Conservation (phyloP, 2,329 filamentous ascomycete genomes). For the Didymella sp. region DNA sequence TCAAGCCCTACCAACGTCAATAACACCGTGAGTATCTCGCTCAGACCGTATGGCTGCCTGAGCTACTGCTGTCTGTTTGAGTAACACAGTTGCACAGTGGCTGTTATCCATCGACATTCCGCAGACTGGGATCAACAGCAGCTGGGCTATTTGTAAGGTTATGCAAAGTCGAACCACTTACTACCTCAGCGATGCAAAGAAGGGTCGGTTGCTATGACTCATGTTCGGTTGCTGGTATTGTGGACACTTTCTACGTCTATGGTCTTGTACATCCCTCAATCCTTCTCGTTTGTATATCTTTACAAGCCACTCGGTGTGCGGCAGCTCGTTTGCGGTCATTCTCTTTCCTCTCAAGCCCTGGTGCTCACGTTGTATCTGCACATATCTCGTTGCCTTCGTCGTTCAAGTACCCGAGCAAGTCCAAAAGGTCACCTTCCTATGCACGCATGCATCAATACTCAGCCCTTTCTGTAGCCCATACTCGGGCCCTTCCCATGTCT, state of each 20-base stretch:
- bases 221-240: too few species aligned
- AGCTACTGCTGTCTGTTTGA: too few species aligned
- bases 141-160: too few species aligned
- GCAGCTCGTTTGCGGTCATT: neutral
- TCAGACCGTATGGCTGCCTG: too few species aligned
- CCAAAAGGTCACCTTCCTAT: neutral
- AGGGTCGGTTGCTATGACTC: too few species aligned
- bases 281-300: neutral
- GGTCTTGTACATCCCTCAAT: neutral
- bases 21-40: neutral
- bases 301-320: neutral
- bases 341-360: neutral
- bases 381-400: neutral
- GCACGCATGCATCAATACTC: neutral
- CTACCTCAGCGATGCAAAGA: too few species aligned
- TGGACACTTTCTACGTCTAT: too few species aligned
- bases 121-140: too few species aligned
- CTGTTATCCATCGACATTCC: too few species aligned
- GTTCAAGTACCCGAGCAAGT: neutral
- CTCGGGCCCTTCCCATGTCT: constrained; percentile 1
- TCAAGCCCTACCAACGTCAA: too few species aligned
- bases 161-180: too few species aligned
- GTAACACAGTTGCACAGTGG: too few species aligned
- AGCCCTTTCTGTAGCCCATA: neutral
- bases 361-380: neutral